A percentile compares a stretch with the other conserved stretches of the same genome.
Evolutionary conservation across 2,329 filamentous ascomycete genomes (phyloP).

Genomic region (Neophaeococcomyces aloes): DNA sequence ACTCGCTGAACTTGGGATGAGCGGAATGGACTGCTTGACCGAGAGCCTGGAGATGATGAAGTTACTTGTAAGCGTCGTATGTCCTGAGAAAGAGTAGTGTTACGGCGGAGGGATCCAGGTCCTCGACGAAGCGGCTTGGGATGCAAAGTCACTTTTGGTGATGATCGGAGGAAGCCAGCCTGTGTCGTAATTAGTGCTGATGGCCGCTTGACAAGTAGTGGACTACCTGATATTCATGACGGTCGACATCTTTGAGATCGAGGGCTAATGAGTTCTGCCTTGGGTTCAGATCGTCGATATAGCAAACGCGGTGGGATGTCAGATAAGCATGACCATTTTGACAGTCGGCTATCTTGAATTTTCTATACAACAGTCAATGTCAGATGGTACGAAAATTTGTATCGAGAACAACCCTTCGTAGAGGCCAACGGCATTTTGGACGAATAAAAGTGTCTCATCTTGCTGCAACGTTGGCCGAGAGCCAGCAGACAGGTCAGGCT

Average conservation of each 20-base stretch:
- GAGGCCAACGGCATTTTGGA: conserved; percentile 92
- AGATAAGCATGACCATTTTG: conserved; percentile 95
- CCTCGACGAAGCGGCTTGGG: conserved; percentile 66
- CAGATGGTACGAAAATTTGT: neutral
- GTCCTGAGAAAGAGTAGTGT: conserved; percentile 23
- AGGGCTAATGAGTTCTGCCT: conserved; percentile 74
- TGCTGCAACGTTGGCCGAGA: conserved; percentile 83
- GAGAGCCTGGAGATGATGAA: conserved; percentile 25
- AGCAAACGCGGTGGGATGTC: conserved; percentile 90
- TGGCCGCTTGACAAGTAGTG: neutral
- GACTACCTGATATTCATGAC: conserved; percentile 71
- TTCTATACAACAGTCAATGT: conserved; percentile 43
- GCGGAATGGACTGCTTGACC: conserved; percentile 24
- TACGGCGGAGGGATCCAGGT: conserved; percentile 40
- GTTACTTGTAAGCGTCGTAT: conserved; percentile 15
- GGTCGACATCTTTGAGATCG: conserved; percentile 82
- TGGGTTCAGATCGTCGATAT: conserved; percentile 80
- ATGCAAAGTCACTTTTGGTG: conserved; percentile 79
- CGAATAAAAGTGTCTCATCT: conserved; percentile 90
- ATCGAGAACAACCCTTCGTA: conserved; percentile 73
- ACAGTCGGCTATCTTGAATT: conserved; percentile 86
- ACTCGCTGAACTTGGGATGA: neutral
- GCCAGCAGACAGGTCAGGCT: conserved; percentile 90
- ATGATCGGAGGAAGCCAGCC: conserved; percentile 91
- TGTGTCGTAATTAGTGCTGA: conserved; percentile 28